Conservation (phyloP, 306 rosid species). For the Ormosia emarginata region DNA sequence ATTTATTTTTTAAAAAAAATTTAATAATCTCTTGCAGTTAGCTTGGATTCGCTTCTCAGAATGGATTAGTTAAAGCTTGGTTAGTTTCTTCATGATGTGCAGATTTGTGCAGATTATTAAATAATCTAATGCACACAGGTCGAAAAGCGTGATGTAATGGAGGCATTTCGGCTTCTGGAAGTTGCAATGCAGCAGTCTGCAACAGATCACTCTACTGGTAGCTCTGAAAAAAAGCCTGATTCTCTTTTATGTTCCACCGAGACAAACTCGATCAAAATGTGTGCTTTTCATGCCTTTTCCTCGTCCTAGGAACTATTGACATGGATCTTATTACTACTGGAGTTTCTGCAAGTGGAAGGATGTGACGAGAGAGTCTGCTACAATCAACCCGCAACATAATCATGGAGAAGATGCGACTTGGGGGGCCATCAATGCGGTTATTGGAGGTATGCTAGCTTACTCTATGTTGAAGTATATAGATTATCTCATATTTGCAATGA, state of each 20-base stretch:
- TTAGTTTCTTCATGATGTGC: constrained; percentile 4
- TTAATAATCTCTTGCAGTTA: background rate
- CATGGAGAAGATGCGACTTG: constrained; percentile 89
- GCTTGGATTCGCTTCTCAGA: constrained; percentile 94
- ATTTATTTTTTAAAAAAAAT: no score
- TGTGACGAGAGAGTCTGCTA: constrained; percentile 66
- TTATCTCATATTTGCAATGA: background rate
- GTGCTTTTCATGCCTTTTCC: background rate
- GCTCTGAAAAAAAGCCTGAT: constrained; percentile 1
- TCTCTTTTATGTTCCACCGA: background rate
- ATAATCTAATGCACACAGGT: constrained; percentile 52
- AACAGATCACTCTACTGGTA: constrained; percentile 87
- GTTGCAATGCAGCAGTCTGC: constrained; percentile 99
- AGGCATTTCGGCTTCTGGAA: constrained; percentile 91
- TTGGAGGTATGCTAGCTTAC: constrained; percentile 52
- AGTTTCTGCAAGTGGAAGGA: constrained; percentile 89
- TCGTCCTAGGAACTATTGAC: constrained; percentile 76
- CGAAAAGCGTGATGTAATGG: constrained; percentile 65
- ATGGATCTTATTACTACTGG: constrained; percentile 98
- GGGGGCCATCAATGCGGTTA: constrained; percentile 86
- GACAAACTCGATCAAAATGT: constrained; percentile 5
- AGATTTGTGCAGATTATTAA: background rate
- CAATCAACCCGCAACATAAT: constrained; percentile 65
- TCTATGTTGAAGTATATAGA: background rate
- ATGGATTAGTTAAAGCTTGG: constrained; percentile 53